These are phyloP conservation scores for Eucalyptus curtisii DNA, from an alignment of 345 rosid species.

Conservation along the genomic window DNA sequence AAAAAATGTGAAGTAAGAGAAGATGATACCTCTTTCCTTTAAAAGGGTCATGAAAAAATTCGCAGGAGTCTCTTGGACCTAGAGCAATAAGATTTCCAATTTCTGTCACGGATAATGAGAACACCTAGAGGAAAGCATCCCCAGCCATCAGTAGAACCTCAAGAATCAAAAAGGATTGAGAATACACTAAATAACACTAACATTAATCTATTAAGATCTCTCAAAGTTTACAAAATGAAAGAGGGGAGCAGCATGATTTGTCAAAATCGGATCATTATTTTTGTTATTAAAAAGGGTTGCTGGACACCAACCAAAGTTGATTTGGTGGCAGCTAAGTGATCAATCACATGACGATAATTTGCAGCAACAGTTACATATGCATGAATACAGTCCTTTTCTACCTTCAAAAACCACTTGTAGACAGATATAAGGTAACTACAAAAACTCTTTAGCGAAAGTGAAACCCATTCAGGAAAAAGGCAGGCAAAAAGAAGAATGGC, in stretches of 20 bases:
- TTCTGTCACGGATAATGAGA: conserved; percentile 77
- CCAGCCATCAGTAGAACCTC: background rate
- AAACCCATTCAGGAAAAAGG: background rate
- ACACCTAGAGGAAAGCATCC: conserved; percentile 33
- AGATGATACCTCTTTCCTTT: conserved; percentile 68
- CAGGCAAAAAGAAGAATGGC: background rate
- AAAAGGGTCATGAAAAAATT: conserved; percentile 79
- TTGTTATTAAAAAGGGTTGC: background rate
- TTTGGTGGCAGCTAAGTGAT: background rate
- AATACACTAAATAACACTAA: background rate
- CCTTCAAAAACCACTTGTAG: background rate
- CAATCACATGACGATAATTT: background rate
- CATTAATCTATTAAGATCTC: background rate
- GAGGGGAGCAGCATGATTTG: background rate
- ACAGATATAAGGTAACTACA: background rate
- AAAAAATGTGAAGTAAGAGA: background rate
- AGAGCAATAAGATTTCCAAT: conserved; percentile 65
- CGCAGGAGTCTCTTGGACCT: conserved; percentile 62
- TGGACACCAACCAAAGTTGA: background rate
- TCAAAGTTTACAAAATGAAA: background rate
- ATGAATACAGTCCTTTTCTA: background rate
- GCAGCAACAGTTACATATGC: background rate
- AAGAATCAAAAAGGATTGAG: background rate
- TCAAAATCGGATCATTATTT: background rate
- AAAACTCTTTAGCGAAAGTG: background rate